Base-by-base conservation (phyloP, 805 yeast genomes). In the Tetrapisispora namnaoensis region DNA sequence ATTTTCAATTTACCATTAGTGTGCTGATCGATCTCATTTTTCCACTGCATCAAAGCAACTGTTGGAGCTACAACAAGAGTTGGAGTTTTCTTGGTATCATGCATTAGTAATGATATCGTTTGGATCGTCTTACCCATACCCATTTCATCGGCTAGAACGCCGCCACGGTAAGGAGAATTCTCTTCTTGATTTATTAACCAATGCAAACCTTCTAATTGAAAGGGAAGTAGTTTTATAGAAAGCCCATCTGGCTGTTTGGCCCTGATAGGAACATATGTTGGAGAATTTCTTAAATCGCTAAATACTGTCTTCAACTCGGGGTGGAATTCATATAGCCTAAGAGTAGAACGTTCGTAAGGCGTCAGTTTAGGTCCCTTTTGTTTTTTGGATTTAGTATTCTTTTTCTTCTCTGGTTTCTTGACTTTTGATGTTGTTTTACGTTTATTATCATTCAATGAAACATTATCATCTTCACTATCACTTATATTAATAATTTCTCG, bases 51-150 rank as follows among this genome's bases (percentile, higher is more conserved):
- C 42, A 93, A 70, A 0, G 98, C 98, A n/a, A 93, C 99, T 0
- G 99, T 91, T 0, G 99, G 99, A 0, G 97, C 98, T 18, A 93
- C 85, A 5, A 93, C 98, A 52, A 93, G 69, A 55, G 82, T 86
- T 10, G 97, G 97, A 11, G 78, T 70, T 55, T 80, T 82, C 0
- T 70, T 59, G 45, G 74, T 62, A 63, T 88, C 95, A 43, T 74
- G 66, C 80, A 90, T 79, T 60, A 93, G 78, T 42, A 93, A 68
- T 0, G 95, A 93, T 52, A 93, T 91, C 37, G 96, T 91, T 68
- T 93, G 99, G 45, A 93, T 90, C 0, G 99, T 93, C 60, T 93
- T 93, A 53, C 99, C 99, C 98, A 93, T 91, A 36, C 99, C 99
- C 99, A 93, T 93, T 67, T 93, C 99, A 70, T 93, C 99, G 5